Conservation (phyloP, 2,329 filamentous ascomycete genomes). For the Aspergillus piperis region DNA sequence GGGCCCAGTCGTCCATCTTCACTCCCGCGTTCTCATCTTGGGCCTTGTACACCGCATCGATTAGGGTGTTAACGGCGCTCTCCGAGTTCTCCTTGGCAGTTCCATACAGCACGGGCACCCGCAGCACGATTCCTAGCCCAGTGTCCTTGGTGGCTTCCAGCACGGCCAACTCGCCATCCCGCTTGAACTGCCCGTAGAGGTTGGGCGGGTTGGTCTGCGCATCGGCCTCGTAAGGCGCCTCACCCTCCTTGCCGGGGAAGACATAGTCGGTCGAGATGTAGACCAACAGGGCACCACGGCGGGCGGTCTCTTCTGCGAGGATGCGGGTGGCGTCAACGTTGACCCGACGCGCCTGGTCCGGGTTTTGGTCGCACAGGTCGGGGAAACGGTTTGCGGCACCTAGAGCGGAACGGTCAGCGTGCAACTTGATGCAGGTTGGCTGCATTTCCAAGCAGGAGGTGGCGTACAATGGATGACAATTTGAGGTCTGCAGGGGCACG, state of each 20-base stretch:
- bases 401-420: slow-evolving; percentile 37
- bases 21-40: slow-evolving; percentile 64
- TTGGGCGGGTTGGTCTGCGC: slow-evolving; percentile 71
- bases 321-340: slow-evolving; percentile 71
- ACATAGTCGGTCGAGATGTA: slow-evolving; percentile 75
- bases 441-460: neutral
- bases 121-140: slow-evolving; percentile 67
- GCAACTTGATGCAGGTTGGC: neutral
- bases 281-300: slow-evolving; percentile 55
- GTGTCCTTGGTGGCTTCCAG: slow-evolving; percentile 59
- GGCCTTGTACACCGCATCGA: slow-evolving; percentile 74
- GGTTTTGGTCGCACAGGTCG: slow-evolving; percentile 80
- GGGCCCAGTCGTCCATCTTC: slow-evolving; percentile 83
- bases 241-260: slow-evolving; percentile 74
- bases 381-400: slow-evolving; percentile 86
- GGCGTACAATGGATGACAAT: slow-evolving; percentile 77
- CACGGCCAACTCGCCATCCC: slow-evolving; percentile 70
- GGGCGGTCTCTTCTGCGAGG: slow-evolving; percentile 67
- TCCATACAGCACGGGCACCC: slow-evolving; percentile 84
- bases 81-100: slow-evolving; percentile 69
- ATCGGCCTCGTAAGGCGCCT: slow-evolving; percentile 75
- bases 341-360: slow-evolving; percentile 69
- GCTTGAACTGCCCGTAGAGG: slow-evolving; percentile 73
- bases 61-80: slow-evolving; percentile 78
- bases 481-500: slow-evolving; percentile 57